phyloP scores from a whole-genome alignment of 306 rosid genomes.

The Acacia crassicarpa region DNA sequence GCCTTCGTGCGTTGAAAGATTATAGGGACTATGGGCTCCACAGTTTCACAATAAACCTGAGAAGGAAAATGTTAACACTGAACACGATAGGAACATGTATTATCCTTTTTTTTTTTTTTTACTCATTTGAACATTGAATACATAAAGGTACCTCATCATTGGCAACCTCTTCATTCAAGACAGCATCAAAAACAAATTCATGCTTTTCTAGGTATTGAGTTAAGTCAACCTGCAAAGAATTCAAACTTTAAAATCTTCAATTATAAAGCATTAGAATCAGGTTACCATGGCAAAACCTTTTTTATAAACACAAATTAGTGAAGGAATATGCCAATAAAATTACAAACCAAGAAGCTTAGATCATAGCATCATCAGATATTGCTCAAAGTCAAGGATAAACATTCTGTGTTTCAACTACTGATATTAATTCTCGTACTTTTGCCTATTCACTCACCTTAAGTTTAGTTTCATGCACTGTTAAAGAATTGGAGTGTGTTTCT shows the following conservation, averaged over 20 bases:
- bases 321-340: constrained; percentile 14
- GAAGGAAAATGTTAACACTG: constrained; percentile 6
- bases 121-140: constrained; percentile 19
- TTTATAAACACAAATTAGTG: not conserved
- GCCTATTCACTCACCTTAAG: constrained; percentile 60
- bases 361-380: not conserved
- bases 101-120: constrained; percentile 9
- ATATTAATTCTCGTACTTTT: not conserved
- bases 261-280: not conserved
- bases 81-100: constrained; percentile 8
- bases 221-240: constrained; percentile 70
- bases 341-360: constrained; percentile 7
- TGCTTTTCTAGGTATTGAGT: constrained; percentile 86
- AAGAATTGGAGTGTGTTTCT: constrained; percentile 59
- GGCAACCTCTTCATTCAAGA: constrained; percentile 86
- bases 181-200: constrained; percentile 93
- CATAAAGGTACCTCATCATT: constrained; percentile 72
- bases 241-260: not conserved
- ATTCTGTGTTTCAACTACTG: not conserved
- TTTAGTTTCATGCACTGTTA: constrained; percentile 87
- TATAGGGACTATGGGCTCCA: constrained; percentile 93
- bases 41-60: constrained; percentile 87
- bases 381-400: not conserved
- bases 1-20: constrained; percentile 93
- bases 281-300: not conserved